Conservation (phyloP, 1,139 yeast genomes). For the Scheffersomyces illinoinensis region DNA sequence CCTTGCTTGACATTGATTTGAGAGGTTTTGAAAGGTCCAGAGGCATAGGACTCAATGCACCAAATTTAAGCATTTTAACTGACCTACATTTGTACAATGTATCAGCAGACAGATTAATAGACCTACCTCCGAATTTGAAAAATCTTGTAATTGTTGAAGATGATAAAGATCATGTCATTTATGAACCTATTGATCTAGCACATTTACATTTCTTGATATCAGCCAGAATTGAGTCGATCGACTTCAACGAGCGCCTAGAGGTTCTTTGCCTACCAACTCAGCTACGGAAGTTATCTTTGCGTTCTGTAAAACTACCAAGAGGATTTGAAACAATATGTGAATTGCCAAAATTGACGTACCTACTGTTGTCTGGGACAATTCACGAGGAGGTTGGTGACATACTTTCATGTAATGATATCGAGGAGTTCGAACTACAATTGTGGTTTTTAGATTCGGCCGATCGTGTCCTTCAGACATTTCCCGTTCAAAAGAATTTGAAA, state of each 20-base stretch:
- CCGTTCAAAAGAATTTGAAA: neutral
- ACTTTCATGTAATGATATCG: neutral
- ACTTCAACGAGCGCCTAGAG: neutral
- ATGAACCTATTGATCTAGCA: neutral
- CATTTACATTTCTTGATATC: neutral
- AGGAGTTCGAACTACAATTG: neutral
- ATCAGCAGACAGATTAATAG: neutral
- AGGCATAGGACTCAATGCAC: neutral
- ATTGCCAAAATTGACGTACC: neutral
- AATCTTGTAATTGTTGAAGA: neutral
- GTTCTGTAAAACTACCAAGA: neutral
- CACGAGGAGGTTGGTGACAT: neutral
- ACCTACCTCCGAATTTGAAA: neutral
- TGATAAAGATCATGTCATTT: neutral
- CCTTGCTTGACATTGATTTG: neutral
- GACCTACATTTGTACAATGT: neutral
- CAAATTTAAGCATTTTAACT: neutral
- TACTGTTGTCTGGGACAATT: neutral
- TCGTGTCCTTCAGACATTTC: neutral
- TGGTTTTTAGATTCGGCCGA: neutral
- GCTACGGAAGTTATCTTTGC: neutral
- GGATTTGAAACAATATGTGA: neutral
- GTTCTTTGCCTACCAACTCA: neutral
- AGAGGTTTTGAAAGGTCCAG: neutral
- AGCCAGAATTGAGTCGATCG: neutral